These are phyloP conservation scores for Hyaloperonospora arabidopsidis DNA, from an alignment of 352 stramenopile genomes.

Conservation along the genomic window DNA sequence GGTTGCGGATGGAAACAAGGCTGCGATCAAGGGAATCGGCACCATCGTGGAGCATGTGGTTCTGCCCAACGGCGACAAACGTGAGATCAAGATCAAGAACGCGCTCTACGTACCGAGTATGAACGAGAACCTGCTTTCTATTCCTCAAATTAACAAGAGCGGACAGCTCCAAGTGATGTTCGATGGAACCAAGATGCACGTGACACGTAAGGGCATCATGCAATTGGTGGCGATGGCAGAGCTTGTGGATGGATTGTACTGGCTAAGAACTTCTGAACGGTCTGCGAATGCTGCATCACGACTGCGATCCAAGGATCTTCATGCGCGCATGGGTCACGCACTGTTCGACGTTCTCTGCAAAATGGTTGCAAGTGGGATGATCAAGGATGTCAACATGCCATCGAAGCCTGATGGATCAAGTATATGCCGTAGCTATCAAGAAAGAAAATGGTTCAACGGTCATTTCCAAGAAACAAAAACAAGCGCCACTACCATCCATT, in stretches of 20 bases:
- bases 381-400: background rate
- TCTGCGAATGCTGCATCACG: background rate
- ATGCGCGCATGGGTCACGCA: background rate
- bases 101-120: slow-evolving; percentile 12
- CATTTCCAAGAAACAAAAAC: no score
- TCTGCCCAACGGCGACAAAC: slow-evolving; percentile 6
- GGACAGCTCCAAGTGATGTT: slow-evolving; percentile 17
- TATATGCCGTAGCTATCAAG: background rate
- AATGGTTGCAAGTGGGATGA: background rate
- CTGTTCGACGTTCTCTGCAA: background rate
- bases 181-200: slow-evolving; percentile 9
- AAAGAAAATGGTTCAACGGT: background rate
- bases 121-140: slow-evolving; percentile 15
- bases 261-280: slow-evolving; percentile 1
- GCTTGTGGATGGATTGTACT: slow-evolving; percentile 14
- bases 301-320: background rate
- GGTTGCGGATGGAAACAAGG: no score
- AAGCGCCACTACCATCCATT: background rate
- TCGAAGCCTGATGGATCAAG: background rate
- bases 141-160: slow-evolving; percentile 4
- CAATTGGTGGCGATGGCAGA: slow-evolving; percentile 13
- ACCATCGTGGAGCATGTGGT: background rate
- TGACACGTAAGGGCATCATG: slow-evolving; percentile 10
- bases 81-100: slow-evolving; percentile 12
- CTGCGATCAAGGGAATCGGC: no score